Base-by-base conservation (phyloP, 2,329 filamentous ascomycete genomes). In the Paecilomyces sp. region DNA sequence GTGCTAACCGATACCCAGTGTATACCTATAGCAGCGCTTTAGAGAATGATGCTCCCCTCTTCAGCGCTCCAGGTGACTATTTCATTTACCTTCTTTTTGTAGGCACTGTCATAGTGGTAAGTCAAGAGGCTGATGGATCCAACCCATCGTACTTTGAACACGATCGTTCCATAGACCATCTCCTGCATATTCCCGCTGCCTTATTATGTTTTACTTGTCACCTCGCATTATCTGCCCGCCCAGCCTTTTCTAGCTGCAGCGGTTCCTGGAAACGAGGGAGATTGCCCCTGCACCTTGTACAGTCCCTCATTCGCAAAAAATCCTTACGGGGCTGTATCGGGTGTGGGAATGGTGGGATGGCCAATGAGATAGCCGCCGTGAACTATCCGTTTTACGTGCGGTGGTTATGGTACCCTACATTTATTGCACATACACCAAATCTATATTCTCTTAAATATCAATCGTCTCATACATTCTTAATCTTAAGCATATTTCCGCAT, bases 241-340 rank as follows among this genome's bases (percentile, higher is more conserved):
- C 88, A 89, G 88, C 83, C 72, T 66, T n/a, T 70, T 77, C 83
- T 88, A 85, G 81, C 87, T 90, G 87, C 88, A 83, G 76, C 88
- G 88, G 88, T 91, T 91, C 88, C 88, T 91, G 87, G 80, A 89
- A 86, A 77, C 81, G 88, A 91, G 88, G 88, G 82, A 91, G 87
- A 91, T 85, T 80, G 84, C 86, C 88, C 87, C 83, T 85, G 80
- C 83, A 83, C 80, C 81, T 82, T 77, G 67, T 75, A 68, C 77
- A 78, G 79, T 77, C 79, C 82, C 82, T 82, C 36, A 87, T 89
- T 88, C 86, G 85, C 68, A 70, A 82, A 77, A 76, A 79, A 79
- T 73, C 70, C 69, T 73, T 79, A n/a, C 12, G 36, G 83, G 85
- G 80, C 80, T 83, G 80, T 79, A 77, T 80, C 85, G 80, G 83